Percentiles rank a stretch among this genome's conserved stretches.
These are phyloP conservation scores for Apiospora aurea DNA, from an alignment of 2,329 filamentous ascomycete species.

Conservation along the genomic window DNA sequence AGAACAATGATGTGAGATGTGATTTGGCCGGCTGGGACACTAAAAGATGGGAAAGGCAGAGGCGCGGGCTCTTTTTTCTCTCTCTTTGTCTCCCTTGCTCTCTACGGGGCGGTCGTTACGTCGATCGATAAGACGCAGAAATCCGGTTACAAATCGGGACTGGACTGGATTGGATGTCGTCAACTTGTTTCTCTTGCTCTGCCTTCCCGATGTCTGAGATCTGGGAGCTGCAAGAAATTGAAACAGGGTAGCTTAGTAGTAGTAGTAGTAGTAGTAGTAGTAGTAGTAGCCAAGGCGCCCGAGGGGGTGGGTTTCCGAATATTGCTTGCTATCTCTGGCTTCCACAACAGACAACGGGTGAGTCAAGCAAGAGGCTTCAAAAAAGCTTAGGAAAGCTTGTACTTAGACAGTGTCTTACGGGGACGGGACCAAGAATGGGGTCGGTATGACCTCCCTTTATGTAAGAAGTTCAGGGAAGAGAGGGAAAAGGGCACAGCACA, in stretches of 20 bases:
- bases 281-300: conserved; percentile 3
- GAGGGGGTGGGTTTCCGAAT: conserved; percentile 19
- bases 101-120: conserved; percentile 1
- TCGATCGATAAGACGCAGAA: conserved; percentile 5
- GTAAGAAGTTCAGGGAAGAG: conserved; percentile 3
- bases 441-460: conserved; percentile 21
- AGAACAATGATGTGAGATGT: conserved; percentile 11
- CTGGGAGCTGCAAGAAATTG: conserved; percentile 1
- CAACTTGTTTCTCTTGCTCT: conserved; percentile 7
- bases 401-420: conserved; percentile 19
- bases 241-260: conserved; percentile 7
- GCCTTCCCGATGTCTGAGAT: conserved; percentile 10
- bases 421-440: conserved; percentile 14
- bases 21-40: conserved; percentile 3
- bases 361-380: conserved; percentile 22
- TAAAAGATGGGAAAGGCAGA: background rate
- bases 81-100: background rate
- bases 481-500: conserved; percentile 4
- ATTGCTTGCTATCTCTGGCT: background rate
- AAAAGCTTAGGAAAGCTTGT: conserved; percentile 21
- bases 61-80: background rate
- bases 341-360: background rate
- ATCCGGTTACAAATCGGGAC: conserved; percentile 4
- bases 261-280: background rate
- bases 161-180: background rate